Base-by-base conservation (phyloP, 1,284 basidiomycete species). In the Malassezia yamatoensis region DNA sequence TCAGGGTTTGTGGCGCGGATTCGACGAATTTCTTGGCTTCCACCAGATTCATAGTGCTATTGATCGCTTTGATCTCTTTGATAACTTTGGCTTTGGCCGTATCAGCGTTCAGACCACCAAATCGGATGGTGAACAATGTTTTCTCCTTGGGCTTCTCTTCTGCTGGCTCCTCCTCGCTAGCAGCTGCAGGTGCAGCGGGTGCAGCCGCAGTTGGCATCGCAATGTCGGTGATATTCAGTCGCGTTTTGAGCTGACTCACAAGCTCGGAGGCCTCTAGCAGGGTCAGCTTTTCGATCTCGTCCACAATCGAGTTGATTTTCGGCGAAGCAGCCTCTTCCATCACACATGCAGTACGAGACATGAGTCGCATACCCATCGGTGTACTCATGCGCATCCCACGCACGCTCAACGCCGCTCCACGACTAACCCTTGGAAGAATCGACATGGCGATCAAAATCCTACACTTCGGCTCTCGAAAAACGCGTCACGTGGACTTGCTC, bases 21-120 rank as follows among this genome's bases (percentile, higher is more conserved):
- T 99, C 94, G 58, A 98, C 94, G 70, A 98, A 96, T 79, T 96
- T 98, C 83, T 99, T 99, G 36, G 94, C 94, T 90, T 74, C 72
- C 33, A 74, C 72, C 24, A 74, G 57, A 65, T 74, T 74, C 70
- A 73, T 75, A 40, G 51, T 64, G 37, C 49, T 58, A 63, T 74
- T 70, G 46, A 65, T 54, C 9, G 87, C 88, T 81, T 99, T 99
- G 69, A 99, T 88, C 78, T 98, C 94, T 68, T 88, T 84, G 75
- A 99, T 99, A 67, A 96, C 85, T 80, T 99, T 99, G 40, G 94
- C 88, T 78, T 99, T 74, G 18, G 72, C 72, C 11, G 61, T 62
- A n/a, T 71, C 60, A n/a, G 70, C 64, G 49, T 67, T 66, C 13
- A 74, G 54, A 13, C 68, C 70, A 21, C 57, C 61, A 32, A 74